Evolutionary conservation across 2,329 filamentous ascomycete species (phyloP), one percentile per base, ranked within the genome.

Genomic region (Arthrobotrys conoides): DNA sequence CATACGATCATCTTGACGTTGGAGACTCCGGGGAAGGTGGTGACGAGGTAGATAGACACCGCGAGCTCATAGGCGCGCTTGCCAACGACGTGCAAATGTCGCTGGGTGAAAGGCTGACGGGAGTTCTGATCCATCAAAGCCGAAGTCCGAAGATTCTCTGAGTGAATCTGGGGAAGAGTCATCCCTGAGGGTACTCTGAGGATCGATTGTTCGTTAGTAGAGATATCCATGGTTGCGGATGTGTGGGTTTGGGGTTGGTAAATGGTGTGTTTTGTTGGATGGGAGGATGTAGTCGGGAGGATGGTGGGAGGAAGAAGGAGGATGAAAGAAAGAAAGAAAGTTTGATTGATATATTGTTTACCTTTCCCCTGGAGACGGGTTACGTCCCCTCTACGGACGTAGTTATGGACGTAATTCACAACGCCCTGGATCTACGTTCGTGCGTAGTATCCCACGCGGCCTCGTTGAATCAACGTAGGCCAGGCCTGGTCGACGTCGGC

Each of bases 51-150:
- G 5, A 55, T 20, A 8, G 72, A 48, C 3, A 76, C 20, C 1
- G 57, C 65, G 18, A 70, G 48, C 1, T 71, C 14, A 30, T 76
- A 76, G 0, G 66, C 72, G n/a, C 33, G 65, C 12, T 66, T 64
- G 10, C 72, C 72, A 16, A 65, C 41, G 33, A 66, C 57, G n/a
- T 76, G 57, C 36, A 76, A 38, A 36, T 66, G 38, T 33, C 66
- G 46, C 1, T 49, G 41, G 5, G 48, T 44, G 59, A 76, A 44
- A 0, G 72, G 72, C 24, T 49, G 48, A 8, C 66, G 65, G 18
- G n/a, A 1, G 6, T 38, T 71, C 18, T 66, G 65, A 18, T 66
- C 66, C 65, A 71, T 76, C 53, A 76, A 48, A 20, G 65, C 65
- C 0, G 72, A 76, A n/a, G 38, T 8, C 8, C 59, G 55, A 18